Evolutionary conservation across 306 rosid species (phyloP).

Genomic region (Nissolia schottii): DNA sequence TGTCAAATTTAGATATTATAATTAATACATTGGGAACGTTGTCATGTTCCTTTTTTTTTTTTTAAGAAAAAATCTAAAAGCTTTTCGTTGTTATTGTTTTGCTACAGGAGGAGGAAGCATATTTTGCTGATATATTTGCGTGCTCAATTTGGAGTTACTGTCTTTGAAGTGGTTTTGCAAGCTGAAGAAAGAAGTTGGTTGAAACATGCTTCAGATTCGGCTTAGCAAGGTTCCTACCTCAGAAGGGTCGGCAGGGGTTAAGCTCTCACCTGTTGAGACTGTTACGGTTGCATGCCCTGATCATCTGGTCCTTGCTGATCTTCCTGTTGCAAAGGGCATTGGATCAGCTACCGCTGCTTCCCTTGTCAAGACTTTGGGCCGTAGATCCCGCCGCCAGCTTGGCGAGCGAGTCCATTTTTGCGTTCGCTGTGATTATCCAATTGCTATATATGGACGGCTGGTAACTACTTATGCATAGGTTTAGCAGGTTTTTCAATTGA

Average conservation of each 20-base stretch:
- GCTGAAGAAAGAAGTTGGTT: conserved; percentile 13
- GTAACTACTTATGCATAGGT: conserved; percentile 30
- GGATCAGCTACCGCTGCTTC: conserved; percentile 76
- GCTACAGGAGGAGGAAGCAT: neutral
- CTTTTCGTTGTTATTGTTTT: neutral
- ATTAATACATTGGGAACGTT: neutral
- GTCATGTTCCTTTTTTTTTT: neutral
- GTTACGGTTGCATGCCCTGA: conserved; percentile 98
- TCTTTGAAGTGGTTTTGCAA: conserved; percentile 7
- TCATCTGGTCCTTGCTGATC: conserved; percentile 94
- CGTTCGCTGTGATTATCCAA: conserved; percentile 91
- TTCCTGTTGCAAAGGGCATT: conserved; percentile 94
- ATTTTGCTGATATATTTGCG: neutral
- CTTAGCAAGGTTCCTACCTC: conserved; percentile 64
- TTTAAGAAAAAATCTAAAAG: no score
- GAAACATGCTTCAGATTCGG: conserved; percentile 91
- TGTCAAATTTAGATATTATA: neutral
- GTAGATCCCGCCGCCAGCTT: conserved; percentile 95
- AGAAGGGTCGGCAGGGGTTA: conserved; percentile 58
- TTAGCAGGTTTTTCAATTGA: neutral
- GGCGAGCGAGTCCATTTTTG: conserved; percentile 97
- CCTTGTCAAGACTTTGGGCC: conserved; percentile 70
- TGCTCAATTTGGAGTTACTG: neutral
- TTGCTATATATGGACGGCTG: conserved; percentile 88
- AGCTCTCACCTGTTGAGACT: conserved; percentile 59